Evolutionary conservation across 2,329 filamentous ascomycete species (phyloP).

Genomic region (Didymella lethalis): DNA sequence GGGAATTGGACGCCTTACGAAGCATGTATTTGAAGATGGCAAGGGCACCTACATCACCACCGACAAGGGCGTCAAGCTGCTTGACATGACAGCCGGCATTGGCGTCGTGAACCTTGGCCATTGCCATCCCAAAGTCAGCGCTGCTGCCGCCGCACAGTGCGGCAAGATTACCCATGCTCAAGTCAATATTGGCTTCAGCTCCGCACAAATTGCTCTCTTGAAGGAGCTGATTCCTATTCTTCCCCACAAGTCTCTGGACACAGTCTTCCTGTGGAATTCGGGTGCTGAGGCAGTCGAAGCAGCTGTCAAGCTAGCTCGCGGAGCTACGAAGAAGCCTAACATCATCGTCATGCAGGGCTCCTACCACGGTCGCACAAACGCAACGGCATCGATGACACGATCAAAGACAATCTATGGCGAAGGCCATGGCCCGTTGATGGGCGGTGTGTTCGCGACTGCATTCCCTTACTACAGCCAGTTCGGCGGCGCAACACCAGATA

Average conservation of each 20-base stretch:
- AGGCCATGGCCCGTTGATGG: slow-evolving; percentile 42
- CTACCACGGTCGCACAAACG: slow-evolving; percentile 43
- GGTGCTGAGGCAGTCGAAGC: slow-evolving; percentile 43
- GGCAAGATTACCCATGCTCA: slow-evolving; percentile 42
- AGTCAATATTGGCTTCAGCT: slow-evolving; percentile 44
- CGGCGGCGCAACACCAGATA: slow-evolving; percentile 30
- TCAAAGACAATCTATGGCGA: slow-evolving; percentile 44
- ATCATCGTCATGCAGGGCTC: slow-evolving; percentile 46
- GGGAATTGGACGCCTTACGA: slow-evolving; percentile 42
- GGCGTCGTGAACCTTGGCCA: slow-evolving; percentile 43
- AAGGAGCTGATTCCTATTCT: slow-evolving; percentile 42
- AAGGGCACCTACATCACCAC: slow-evolving; percentile 42
- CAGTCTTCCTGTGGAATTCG: slow-evolving; percentile 44
- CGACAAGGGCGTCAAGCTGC: slow-evolving; percentile 43
- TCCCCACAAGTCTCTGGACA: slow-evolving; percentile 38
- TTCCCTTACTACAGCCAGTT: slow-evolving; percentile 45
- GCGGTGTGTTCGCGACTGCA: slow-evolving; percentile 41
- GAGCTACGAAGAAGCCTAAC: slow-evolving; percentile 42
- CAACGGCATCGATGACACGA: slow-evolving; percentile 42
- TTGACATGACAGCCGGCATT: slow-evolving; percentile 42
- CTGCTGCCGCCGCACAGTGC: slow-evolving; percentile 41
- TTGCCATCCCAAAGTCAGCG: slow-evolving; percentile 44
- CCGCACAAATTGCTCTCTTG: slow-evolving; percentile 39
- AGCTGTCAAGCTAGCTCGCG: slow-evolving; percentile 40
- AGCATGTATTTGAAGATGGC: slow-evolving; percentile 43